A percentile compares a stretch with the other conserved stretches of the same genome.
These are phyloP conservation scores for Grosmannia clavigera DNA, from an alignment of 2,329 filamentous ascomycete species.

Conservation along the genomic window DNA sequence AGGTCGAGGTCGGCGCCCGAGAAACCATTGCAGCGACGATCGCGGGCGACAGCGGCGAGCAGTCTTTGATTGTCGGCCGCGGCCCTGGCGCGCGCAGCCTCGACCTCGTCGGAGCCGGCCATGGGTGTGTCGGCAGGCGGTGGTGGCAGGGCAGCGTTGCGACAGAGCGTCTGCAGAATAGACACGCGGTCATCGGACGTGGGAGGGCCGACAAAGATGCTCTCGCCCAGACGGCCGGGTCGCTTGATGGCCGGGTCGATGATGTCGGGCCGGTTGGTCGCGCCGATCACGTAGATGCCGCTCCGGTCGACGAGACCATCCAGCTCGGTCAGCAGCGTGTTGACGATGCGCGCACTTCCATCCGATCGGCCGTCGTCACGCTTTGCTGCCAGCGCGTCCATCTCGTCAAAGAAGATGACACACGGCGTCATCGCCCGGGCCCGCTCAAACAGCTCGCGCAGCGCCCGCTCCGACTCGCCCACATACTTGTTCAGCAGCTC, in stretches of 20 bases:
- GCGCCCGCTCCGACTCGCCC: conserved; percentile 85
- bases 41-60: conserved; percentile 53
- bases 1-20: conserved; percentile 55
- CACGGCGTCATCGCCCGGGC: conserved; percentile 80
- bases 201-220: conserved; percentile 74
- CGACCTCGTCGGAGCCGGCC: conserved; percentile 1
- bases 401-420: conserved; percentile 95
- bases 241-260: conserved; percentile 93
- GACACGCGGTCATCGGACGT: conserved; percentile 64
- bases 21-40: conserved; percentile 59
- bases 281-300: conserved; percentile 88
- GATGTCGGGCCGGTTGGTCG: conserved; percentile 90
- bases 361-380: conserved; percentile 64
- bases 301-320: conserved; percentile 71
- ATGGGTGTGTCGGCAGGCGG: conserved; percentile 14
- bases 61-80: conserved; percentile 28
- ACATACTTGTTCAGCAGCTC: conserved; percentile 97
- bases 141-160: conserved; percentile 27
- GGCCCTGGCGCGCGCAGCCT: neutral
- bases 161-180: conserved; percentile 61
- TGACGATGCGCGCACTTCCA: conserved; percentile 79
- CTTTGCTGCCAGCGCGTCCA: conserved; percentile 74
- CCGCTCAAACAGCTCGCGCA: conserved; percentile 82
- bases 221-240: conserved; percentile 73
- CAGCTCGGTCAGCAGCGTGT: conserved; percentile 86